Evolutionary conservation across 768 basidiomycete genomes (phyloP).

Genomic region (Lactarius pseudohatsudake): DNA sequence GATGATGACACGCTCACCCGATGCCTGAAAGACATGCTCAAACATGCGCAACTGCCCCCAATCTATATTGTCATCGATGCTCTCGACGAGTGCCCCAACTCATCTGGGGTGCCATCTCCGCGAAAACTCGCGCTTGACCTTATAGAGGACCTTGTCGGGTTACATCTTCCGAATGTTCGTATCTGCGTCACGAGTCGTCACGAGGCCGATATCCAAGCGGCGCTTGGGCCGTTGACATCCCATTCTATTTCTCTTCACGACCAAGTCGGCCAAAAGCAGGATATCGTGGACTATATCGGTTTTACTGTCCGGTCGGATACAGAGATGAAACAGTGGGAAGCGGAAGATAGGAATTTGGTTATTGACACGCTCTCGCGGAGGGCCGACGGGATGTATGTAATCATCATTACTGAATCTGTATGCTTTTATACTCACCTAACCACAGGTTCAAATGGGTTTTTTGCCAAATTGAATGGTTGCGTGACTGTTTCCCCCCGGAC

Average conservation of each 20-base stretch:
- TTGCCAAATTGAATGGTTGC: slow-evolving; percentile 1
- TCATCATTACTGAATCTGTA: background rate
- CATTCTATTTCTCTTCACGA: slow-evolving; percentile 4
- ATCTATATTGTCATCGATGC: slow-evolving; percentile 11
- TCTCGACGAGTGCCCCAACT: slow-evolving; percentile 18
- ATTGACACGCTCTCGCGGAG: background rate
- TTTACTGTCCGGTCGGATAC: background rate
- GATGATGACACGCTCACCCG: too few relatives aligned
- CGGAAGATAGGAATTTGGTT: background rate
- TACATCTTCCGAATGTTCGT: background rate
- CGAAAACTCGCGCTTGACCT: slow-evolving; percentile 1
- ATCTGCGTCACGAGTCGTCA: slow-evolving; percentile 9
- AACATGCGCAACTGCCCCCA: too few relatives aligned
- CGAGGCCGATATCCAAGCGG: slow-evolving; percentile 5
- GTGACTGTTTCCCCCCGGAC: background rate
- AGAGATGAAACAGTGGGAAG: slow-evolving; percentile 10
- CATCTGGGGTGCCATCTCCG: background rate
- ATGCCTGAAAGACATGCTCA: too few relatives aligned
- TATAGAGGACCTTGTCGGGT: background rate
- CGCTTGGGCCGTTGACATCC: background rate
- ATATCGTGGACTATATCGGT: background rate
- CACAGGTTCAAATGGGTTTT: slow-evolving; percentile 11
- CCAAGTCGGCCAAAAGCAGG: background rate
- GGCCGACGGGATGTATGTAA: slow-evolving; percentile 14
- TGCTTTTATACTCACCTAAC: background rate